Percentiles rank a stretch among this genome's conserved stretches.
Conservation (phyloP, 495 filamentous ascomycete genomes). For the Penicillium parvum region DNA sequence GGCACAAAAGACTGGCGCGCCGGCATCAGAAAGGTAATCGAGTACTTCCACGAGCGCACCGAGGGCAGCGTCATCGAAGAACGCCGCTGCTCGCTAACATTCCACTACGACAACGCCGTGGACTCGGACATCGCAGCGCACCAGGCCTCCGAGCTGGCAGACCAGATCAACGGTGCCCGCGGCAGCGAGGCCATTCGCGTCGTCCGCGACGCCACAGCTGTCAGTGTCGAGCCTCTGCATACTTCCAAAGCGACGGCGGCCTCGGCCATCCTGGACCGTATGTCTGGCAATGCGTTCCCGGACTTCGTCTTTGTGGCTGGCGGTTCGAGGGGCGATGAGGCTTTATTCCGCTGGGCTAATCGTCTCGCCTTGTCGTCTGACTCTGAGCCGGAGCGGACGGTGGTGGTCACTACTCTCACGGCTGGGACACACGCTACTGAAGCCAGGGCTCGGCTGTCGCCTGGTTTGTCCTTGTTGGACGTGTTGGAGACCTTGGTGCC, state of each 20-base stretch:
- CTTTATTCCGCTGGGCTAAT: slow-evolving; percentile 85
- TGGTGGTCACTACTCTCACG: slow-evolving; percentile 65
- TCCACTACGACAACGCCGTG: slow-evolving; percentile 69
- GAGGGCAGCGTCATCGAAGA: slow-evolving; percentile 77
- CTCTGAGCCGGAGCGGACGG: slow-evolving; percentile 21
- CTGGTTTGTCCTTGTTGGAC: slow-evolving; percentile 11
- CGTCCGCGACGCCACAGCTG: slow-evolving; percentile 62
- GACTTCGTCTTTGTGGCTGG: slow-evolving; percentile 81
- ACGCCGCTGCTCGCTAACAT: slow-evolving; percentile 69
- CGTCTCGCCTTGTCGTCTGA: slow-evolving; percentile 35
- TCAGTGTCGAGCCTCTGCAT: slow-evolving; percentile 71
- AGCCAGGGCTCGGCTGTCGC: slow-evolving; percentile 23
- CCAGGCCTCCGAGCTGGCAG: slow-evolving; percentile 75
- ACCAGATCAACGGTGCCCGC: slow-evolving; percentile 82
- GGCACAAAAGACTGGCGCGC: slow-evolving; percentile 66
- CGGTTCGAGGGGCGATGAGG: slow-evolving; percentile 76
- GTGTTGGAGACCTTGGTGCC: slow-evolving; percentile 1
- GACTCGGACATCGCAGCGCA: slow-evolving; percentile 63
- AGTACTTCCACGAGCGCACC: slow-evolving; percentile 80
- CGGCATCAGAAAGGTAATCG: slow-evolving; percentile 64
- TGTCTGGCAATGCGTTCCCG: slow-evolving; percentile 28
- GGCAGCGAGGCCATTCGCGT: slow-evolving; percentile 73
- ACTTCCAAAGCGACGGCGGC: slow-evolving; percentile 75
- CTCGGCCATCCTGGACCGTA: slow-evolving; percentile 46
- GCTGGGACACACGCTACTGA: slow-evolving; percentile 50